Evolutionary conservation across 352 stramenopile genomes (phyloP).

Genomic region (Pythium chondricola): DNA sequence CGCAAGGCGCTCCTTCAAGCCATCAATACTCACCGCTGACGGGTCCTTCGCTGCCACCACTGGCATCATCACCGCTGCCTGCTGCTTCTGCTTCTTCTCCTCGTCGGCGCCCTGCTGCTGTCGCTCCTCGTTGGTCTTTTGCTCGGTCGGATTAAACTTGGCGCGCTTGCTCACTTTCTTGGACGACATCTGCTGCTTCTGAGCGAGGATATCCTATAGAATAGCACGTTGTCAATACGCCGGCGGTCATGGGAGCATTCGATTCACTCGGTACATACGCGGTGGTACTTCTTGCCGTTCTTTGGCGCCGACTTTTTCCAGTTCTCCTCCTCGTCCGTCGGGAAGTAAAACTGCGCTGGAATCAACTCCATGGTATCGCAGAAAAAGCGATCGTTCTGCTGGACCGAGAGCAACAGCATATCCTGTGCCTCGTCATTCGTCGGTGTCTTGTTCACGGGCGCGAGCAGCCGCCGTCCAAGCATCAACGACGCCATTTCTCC

Average conservation of each 20-base stretch:
- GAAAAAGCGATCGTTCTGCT: constrained; percentile 63
- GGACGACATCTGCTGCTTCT: constrained; percentile 40
- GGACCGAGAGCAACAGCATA: constrained; percentile 17
- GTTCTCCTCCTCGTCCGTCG: constrained; percentile 69
- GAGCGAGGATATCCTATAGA: constrained; percentile 41
- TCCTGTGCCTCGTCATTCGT: not conserved
- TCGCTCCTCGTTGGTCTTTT: constrained; percentile 59
- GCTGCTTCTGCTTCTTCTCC: constrained; percentile 41
- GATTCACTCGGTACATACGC: too few species aligned
- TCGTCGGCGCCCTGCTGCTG: constrained; percentile 40
- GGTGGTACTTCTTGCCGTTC: constrained; percentile 63
- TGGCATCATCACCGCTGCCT: constrained; percentile 15
- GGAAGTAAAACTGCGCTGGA: constrained; percentile 70
- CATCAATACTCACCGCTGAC: constrained; percentile 40
- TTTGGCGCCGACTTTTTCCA: constrained; percentile 62
- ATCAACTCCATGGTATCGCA: constrained; percentile 73
- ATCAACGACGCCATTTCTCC: constrained; percentile 29
- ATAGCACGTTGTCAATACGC: not conserved
- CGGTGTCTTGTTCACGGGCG: constrained; percentile 8
- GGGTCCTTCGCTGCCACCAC: constrained; percentile 36
- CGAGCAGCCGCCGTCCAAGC: constrained; percentile 48
- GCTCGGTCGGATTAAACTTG: constrained; percentile 58
- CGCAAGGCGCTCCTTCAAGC: constrained; percentile 57
- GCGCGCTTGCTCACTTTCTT: constrained; percentile 68
- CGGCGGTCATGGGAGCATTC: too few species aligned